A percentile compares a stretch with the other conserved stretches of the same genome.
Evolutionary conservation across 495 filamentous ascomycete species (phyloP).

Genomic region (Neurospora africana): DNA sequence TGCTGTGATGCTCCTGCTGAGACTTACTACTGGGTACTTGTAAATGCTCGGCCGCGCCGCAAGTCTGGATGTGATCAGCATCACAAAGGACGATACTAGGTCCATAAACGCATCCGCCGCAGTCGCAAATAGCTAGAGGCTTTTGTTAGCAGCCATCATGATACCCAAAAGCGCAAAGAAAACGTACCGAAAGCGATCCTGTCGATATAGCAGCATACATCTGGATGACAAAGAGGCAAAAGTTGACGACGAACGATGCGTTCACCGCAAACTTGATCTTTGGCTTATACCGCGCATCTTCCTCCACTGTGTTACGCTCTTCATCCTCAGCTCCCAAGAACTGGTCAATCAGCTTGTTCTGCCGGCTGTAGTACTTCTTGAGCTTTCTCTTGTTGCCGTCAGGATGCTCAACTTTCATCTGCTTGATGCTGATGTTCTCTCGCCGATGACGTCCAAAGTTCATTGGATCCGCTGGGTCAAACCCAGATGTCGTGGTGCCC

Average conservation of each 20-base stretch:
- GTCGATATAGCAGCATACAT: slow-evolving; percentile 48
- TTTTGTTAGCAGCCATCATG: slow-evolving; percentile 5
- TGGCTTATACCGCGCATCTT: slow-evolving; percentile 37
- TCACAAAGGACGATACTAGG: slow-evolving; percentile 46
- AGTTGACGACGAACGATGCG: slow-evolving; percentile 43
- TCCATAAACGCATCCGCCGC: slow-evolving; percentile 52
- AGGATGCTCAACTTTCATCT: slow-evolving; percentile 36
- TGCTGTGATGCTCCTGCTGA: neutral
- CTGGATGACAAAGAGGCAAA: slow-evolving; percentile 46
- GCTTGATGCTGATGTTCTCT: slow-evolving; percentile 26
- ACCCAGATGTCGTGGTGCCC: slow-evolving; percentile 7
- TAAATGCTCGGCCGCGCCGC: slow-evolving; percentile 43
- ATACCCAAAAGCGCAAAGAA: neutral
- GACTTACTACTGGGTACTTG: slow-evolving; percentile 43
- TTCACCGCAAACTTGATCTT: slow-evolving; percentile 48
- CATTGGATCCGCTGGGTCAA: slow-evolving; percentile 26
- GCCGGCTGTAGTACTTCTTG: slow-evolving; percentile 43
- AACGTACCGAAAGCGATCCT: slow-evolving; percentile 38
- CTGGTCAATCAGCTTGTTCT: slow-evolving; percentile 46
- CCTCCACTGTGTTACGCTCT: slow-evolving; percentile 36
- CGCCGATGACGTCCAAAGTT: slow-evolving; percentile 32
- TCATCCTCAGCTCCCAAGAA: slow-evolving; percentile 44
- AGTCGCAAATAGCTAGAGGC: slow-evolving; percentile 40
- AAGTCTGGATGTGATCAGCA: slow-evolving; percentile 42
- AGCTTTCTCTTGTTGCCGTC: slow-evolving; percentile 33